Evolutionary conservation across 2,329 filamentous ascomycete genomes (phyloP).

Genomic region (Chrysosporium queenslandicum): DNA sequence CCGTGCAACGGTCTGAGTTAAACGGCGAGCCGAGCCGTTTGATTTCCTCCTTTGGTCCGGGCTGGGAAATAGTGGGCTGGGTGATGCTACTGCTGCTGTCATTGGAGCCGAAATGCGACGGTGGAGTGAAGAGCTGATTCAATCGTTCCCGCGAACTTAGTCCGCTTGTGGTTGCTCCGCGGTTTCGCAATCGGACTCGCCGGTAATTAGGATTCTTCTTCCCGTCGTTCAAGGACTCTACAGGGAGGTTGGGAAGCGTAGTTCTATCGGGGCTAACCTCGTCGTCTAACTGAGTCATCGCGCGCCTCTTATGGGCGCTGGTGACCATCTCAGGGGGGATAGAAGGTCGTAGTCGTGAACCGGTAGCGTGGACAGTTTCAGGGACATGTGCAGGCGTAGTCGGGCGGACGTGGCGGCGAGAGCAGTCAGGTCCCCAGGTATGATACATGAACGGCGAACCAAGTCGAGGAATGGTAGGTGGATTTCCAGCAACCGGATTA

Average conservation of each 20-base stretch:
- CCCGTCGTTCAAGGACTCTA: constrained; percentile 22
- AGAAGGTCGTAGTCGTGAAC: constrained; percentile 41
- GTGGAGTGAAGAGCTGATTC: constrained; percentile 46
- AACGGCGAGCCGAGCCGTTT: constrained; percentile 43
- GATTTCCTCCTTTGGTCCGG: constrained; percentile 26
- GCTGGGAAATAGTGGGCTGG: constrained; percentile 13
- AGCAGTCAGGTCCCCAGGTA: constrained; percentile 40
- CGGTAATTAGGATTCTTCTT: constrained; percentile 43
- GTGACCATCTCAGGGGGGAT: constrained; percentile 47
- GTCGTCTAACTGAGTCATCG: constrained; percentile 46
- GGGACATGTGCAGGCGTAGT: constrained; percentile 28
- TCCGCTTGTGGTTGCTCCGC: constrained; percentile 50
- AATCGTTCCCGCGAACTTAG: constrained; percentile 41
- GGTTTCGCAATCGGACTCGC: constrained; percentile 50
- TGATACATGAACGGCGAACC: constrained; percentile 43
- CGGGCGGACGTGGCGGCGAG: constrained; percentile 26
- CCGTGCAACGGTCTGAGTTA: constrained; percentile 31
- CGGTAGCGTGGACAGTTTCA: constrained; percentile 39
- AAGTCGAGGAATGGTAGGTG: constrained; percentile 33
- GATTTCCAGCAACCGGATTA: not conserved
- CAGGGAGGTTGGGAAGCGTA: constrained; percentile 31
- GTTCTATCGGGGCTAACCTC: constrained; percentile 38
- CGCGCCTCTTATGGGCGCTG: constrained; percentile 49
- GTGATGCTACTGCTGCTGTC: constrained; percentile 22
- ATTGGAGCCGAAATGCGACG: constrained; percentile 25